These are phyloP conservation scores for Peronospora tabacina DNA, from an alignment of 352 stramenopile species.

Conservation along the genomic window DNA sequence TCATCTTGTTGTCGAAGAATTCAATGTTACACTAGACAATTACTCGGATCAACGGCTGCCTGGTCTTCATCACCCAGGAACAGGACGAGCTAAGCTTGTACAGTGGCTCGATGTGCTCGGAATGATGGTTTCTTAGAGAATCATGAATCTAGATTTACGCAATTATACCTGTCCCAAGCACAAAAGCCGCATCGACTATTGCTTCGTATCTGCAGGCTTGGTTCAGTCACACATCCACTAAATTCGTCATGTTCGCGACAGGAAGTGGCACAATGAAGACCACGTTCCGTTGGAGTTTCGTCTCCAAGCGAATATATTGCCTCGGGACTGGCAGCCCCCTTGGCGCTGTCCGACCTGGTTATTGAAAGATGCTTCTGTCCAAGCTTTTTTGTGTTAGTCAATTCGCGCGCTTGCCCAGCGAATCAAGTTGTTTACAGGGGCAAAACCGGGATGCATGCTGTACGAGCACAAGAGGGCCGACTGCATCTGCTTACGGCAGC, in stretches of 20 bases:
- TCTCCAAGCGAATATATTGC: slow-evolving; percentile 4
- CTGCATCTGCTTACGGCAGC: too few species aligned
- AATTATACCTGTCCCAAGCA: slow-evolving; percentile 8
- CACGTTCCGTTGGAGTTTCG: slow-evolving; percentile 8
- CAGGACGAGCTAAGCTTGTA: too few species aligned
- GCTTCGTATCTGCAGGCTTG: slow-evolving; percentile 11
- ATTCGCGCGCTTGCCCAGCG: background rate
- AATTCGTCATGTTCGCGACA: slow-evolving; percentile 5
- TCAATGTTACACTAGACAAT: too few species aligned
- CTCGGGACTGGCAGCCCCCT: background rate
- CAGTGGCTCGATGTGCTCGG: too few species aligned
- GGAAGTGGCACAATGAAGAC: slow-evolving; percentile 14
- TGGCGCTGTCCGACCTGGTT: slow-evolving; percentile 9
- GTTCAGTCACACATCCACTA: slow-evolving; percentile 7
- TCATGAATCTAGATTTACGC: slow-evolving; percentile 4
- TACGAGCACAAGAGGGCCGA: too few species aligned
- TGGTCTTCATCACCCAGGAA: too few species aligned
- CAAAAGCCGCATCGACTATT: slow-evolving; percentile 13
- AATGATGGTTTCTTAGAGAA: too few species aligned
- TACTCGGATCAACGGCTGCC: slow-evolving; percentile 5
- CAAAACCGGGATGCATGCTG: too few species aligned
- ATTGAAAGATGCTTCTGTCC: background rate
- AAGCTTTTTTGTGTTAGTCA: too few species aligned
- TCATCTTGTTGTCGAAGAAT: slow-evolving; percentile 6
- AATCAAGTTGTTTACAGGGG: too few species aligned